A percentile compares a stretch with the other conserved stretches of the same genome.
These are phyloP conservation scores for Colletotrichum costaricense DNA, from an alignment of 2,329 filamentous ascomycete species.

Conservation along the genomic window DNA sequence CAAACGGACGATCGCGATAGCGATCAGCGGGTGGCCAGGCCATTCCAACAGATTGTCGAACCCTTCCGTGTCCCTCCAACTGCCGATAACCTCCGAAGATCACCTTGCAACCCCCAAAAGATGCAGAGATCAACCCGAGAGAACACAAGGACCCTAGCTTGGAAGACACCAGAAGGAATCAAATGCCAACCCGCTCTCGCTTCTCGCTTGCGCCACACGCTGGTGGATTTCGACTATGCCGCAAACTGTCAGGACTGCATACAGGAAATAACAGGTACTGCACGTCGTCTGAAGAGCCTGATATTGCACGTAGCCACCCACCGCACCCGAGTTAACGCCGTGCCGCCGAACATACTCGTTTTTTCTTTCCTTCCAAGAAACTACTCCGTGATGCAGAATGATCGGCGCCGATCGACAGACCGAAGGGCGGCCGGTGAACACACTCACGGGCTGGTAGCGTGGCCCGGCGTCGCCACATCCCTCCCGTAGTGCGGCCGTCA, in stretches of 20 bases:
- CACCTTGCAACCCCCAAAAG: slow-evolving; percentile 9
- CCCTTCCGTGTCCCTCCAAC: slow-evolving; percentile 1
- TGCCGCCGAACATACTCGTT: background rate
- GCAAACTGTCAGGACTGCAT: slow-evolving; percentile 29
- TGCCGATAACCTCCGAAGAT: slow-evolving; percentile 34
- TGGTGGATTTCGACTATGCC: background rate
- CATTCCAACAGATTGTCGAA: slow-evolving; percentile 8
- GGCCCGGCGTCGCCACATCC: background rate
- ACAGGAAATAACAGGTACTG: background rate
- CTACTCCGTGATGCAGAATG: background rate
- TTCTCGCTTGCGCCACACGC: slow-evolving; percentile 15
- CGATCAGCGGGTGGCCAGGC: slow-evolving; percentile 29
- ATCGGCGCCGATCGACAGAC: slow-evolving; percentile 33
- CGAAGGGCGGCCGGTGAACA: slow-evolving; percentile 22
- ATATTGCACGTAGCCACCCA: background rate
- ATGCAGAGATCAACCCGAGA: slow-evolving; percentile 24
- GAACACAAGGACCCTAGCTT: slow-evolving; percentile 1
- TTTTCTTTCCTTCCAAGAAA: background rate
- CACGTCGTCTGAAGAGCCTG: background rate
- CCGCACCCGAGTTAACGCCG: slow-evolving; percentile 19
- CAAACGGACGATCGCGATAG: background rate
- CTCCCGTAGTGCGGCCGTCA: background rate
- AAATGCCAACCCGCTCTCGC: slow-evolving; percentile 5
- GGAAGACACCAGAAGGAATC: background rate
- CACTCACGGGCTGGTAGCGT: background rate